Percentiles rank a stretch among this genome's conserved stretches.
Conservation (phyloP, 2,329 filamentous ascomycete species). For the Aspergillus phoenicis region DNA sequence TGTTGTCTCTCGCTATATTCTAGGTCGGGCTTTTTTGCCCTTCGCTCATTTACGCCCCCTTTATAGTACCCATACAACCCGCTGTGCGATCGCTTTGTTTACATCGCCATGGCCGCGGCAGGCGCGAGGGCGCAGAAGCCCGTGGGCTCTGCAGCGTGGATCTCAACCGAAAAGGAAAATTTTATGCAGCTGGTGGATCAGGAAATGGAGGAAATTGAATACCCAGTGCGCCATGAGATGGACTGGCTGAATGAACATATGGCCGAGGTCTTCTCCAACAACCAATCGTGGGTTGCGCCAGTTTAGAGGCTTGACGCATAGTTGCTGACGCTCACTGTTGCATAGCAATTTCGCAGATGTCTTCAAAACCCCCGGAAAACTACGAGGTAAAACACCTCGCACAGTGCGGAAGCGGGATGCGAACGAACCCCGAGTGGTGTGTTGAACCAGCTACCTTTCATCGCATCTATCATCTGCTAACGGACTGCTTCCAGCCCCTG, state of each 20-base stretch:
- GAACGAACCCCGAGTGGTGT: conserved; percentile 48
- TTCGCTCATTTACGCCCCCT: neutral
- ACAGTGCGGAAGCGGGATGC: conserved; percentile 48
- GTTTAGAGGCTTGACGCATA: conserved; percentile 5
- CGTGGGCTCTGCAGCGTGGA: conserved; percentile 83
- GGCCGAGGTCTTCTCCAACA: conserved; percentile 85
- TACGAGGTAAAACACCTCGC: conserved; percentile 52
- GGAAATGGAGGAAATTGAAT: conserved; percentile 91
- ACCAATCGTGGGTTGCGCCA: conserved; percentile 71
- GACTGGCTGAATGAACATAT: conserved; percentile 99
- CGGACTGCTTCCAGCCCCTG: conserved; percentile 41
- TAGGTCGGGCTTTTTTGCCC: conserved; percentile 13
- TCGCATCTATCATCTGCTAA: conserved; percentile 9
- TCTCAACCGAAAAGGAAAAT: conserved; percentile 79
- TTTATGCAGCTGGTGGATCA: conserved; percentile 73
- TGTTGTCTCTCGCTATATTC: neutral
- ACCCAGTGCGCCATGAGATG: conserved; percentile 87
- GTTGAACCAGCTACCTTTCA: conserved; percentile 22
- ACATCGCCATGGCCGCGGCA: conserved; percentile 42
- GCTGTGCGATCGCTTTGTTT: conserved; percentile 36
- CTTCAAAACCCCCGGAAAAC: conserved; percentile 70
- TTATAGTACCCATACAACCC: conserved; percentile 3
- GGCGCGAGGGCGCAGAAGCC: conserved; percentile 49
- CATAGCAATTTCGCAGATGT: conserved; percentile 83
- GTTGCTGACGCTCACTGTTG: conserved; percentile 32